phyloP scores from a whole-genome alignment of 2,329 filamentous ascomycete genomes.

The Tolypocladium guangdongense region DNA sequence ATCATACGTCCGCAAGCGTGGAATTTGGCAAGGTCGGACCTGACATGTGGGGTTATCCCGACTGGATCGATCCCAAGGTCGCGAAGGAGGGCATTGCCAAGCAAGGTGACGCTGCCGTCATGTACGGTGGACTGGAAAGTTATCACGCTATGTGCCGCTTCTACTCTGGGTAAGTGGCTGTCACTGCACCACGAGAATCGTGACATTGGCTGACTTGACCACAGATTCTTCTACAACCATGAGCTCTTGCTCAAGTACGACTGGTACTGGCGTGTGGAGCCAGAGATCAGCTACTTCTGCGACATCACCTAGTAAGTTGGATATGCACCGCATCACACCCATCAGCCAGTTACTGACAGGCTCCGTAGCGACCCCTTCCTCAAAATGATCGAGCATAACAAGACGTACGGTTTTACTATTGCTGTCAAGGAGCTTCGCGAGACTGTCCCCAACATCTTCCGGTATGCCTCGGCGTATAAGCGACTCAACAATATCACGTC shows the following conservation, averaged over 20 bases:
- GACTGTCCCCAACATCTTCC: slow-evolving; percentile 96
- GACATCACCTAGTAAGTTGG: slow-evolving; percentile 83
- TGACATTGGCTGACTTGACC: slow-evolving; percentile 10
- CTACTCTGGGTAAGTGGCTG: slow-evolving; percentile 72
- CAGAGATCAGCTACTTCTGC: slow-evolving; percentile 99
- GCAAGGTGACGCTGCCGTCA: slow-evolving; percentile 93
- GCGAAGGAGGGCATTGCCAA: slow-evolving; percentile 93
- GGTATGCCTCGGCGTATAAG: slow-evolving; percentile 97
- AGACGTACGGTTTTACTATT: slow-evolving; percentile 98
- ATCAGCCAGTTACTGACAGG: neutral
- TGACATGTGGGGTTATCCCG: slow-evolving; percentile 91
- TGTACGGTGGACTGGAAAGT: slow-evolving; percentile 98
- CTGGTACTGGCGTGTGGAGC: slow-evolving; percentile 99
- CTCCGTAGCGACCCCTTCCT: slow-evolving; percentile 73
- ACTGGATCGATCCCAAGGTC: slow-evolving; percentile 90
- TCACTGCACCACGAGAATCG: neutral
- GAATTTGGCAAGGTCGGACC: slow-evolving; percentile 92
- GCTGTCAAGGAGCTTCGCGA: slow-evolving; percentile 96
- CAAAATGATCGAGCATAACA: slow-evolving; percentile 87
- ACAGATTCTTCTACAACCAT: slow-evolving; percentile 91
- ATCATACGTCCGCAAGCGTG: slow-evolving; percentile 78
- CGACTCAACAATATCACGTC: slow-evolving; percentile 82
- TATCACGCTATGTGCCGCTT: slow-evolving; percentile 99
- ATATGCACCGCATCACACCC: neutral
- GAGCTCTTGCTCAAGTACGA: slow-evolving; percentile 91